Evolutionary conservation across 2,329 filamentous ascomycete species (phyloP), one percentile per base, ranked within the genome.

Genomic region (Aspergillus pseudoterreus): DNA sequence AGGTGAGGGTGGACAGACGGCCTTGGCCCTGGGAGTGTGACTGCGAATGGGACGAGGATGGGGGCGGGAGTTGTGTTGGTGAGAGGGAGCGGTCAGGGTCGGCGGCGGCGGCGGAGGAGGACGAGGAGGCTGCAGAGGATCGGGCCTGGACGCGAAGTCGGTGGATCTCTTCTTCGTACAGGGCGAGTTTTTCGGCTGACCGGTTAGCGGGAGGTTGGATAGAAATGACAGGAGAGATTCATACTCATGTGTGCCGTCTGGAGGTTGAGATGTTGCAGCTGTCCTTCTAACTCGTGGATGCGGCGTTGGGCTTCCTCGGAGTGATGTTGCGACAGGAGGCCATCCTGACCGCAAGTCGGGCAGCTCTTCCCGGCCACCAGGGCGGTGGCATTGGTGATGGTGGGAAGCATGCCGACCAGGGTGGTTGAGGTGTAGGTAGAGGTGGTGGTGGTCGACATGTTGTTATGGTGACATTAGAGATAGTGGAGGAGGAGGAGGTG

Each of bases 141-240:
- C 53, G 54, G 12, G 59, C 45, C 59, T 70, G 63, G 30, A 67
- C 59, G 62, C 69, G 70, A 30, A 85, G 71, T 47, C 71, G 72
- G 49, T 75, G 79, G 21, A 85, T 71, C 63, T 85, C 80, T 57
- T 84, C 81, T 73, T 85, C 82, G 67, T 84, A 85, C 65, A 84
- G 79, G 61, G 81, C 80, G 56, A 83, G 77, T 65, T 75, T 82
- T 58, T 78, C 75, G 45, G 77, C 80, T 81, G 59, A 57, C n/a
- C 9, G 27, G 15, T 22, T 24, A 36, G 32, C 36, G 19, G 41
- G 5, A 30, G 3, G 27, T 14, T 19, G 11, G 39, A 35, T 17
- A 19, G 36, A 10, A 30, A 9, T 17, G 15, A 8, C 2, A 42
- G n/a, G 17, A 17, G 38, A 17, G 14, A 17, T 5, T 12, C 11